A percentile compares a stretch with the other conserved stretches of the same genome.
These are phyloP conservation scores for Pelargonium cotyledonis DNA, from an alignment of 441 rosid genomes.

Conservation along the genomic window DNA sequence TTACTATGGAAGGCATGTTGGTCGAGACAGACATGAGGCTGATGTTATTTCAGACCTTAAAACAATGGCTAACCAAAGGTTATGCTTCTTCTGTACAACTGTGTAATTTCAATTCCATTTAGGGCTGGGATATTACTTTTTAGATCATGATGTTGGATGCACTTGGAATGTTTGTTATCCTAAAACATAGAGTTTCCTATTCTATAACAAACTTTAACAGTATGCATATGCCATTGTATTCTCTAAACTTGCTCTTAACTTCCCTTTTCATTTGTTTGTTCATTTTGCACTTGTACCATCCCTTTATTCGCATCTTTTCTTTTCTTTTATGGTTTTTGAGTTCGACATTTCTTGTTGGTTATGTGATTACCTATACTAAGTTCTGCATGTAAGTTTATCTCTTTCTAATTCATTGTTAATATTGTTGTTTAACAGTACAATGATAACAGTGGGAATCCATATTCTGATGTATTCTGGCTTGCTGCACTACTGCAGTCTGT, in stretches of 20 bases:
- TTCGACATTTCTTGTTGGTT: background rate
- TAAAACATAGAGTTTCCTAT: no score
- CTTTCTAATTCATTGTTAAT: conserved; percentile 6
- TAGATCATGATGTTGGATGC: background rate
- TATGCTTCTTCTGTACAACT: background rate
- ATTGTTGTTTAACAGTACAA: conserved; percentile 57
- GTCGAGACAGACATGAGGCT: no score
- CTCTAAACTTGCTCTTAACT: background rate
- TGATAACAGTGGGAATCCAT: conserved; percentile 88
- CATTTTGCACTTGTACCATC: background rate
- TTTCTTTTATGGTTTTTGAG: background rate
- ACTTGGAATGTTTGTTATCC: background rate
- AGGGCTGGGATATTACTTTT: background rate
- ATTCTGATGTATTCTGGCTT: conserved; percentile 97
- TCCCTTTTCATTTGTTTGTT: background rate
- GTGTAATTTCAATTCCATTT: background rate
- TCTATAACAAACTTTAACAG: no score
- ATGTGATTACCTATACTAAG: background rate
- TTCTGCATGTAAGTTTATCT: background rate
- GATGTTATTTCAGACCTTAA: no score
- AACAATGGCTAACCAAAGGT: background rate
- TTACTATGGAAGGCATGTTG: no score
- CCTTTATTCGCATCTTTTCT: background rate
- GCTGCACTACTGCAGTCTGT: conserved; percentile 85
- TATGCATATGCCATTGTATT: background rate